A percentile compares a stretch with the other conserved stretches of the same genome.
phyloP scores from a whole-genome alignment of 495 filamentous ascomycete genomes.

The Talaromyces wortmannii region DNA sequence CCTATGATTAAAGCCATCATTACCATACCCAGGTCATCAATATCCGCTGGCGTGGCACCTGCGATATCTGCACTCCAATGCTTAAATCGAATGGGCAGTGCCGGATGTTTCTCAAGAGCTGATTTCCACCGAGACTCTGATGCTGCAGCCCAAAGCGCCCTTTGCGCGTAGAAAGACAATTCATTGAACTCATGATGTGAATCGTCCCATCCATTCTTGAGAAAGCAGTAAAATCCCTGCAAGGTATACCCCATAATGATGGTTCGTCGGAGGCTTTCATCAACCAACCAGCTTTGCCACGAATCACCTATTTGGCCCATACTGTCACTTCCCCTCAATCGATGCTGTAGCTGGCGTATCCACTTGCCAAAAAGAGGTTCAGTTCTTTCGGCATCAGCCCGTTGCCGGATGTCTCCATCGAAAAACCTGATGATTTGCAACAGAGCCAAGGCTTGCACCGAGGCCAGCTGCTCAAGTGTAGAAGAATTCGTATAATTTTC shows the following conservation, averaged over 20 bases:
- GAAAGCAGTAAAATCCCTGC: conserved; percentile 6
- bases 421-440: conserved; percentile 48
- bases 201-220: conserved; percentile 8
- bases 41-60: background rate
- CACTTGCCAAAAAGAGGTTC: background rate
- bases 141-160: conserved; percentile 3
- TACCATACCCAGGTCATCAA: background rate
- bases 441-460: conserved; percentile 38
- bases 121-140: conserved; percentile 1
- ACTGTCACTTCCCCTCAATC: background rate
- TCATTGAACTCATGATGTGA: conserved; percentile 3
- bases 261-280: conserved; percentile 6
- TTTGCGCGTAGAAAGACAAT: conserved; percentile 5
- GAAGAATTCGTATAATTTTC: background rate
- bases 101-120: background rate
- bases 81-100: background rate
- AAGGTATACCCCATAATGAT: conserved; percentile 1
- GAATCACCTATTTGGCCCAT: background rate
- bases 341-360: background rate
- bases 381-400: conserved; percentile 6
- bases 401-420: conserved; percentile 46
- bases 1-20: background rate
- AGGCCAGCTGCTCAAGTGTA: conserved; percentile 25
- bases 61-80: background rate
- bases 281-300: conserved; percentile 3